Base-by-base conservation (phyloP, 768 basidiomycete species). In the Phanerochaete sordida region DNA sequence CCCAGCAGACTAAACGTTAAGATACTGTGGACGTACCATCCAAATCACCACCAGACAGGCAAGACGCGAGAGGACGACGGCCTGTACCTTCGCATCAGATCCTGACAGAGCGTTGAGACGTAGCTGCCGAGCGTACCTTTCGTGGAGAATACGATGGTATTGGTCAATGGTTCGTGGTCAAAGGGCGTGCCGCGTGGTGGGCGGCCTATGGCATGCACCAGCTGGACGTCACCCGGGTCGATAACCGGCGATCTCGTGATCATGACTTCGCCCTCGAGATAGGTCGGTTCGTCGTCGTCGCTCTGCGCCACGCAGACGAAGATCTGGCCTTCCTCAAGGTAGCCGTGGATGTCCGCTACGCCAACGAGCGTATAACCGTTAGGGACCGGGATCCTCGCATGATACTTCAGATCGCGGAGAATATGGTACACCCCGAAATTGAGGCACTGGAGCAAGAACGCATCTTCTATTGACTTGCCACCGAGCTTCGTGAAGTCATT, bases 21-120 rank as follows among this genome's bases (percentile, higher is more conserved):
- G 48, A 53, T 6, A 33, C 11, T 9, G 23, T 9, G 44, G 46
- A n/a, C 28, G 44, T 86, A 24, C 87, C 88, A 66, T 90, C 88
- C 13, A 88, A 73, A 66, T 90, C 89, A 0, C 87, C 88, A 2
- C 88, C 88, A 2, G 87, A 87, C 0, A 88, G 75, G 59, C 76
- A 84, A 4, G 85, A 84, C 0, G 86, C 81, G 23, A 89, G 64
- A 0, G 88, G 85, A n/a, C 87, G 79, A 19, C 68, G 56, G 9
- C 87, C 88, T 88, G 21, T 3, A 28, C 16, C 8, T 26, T 21
- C 24, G 43, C 28, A 46, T 3, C 62, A 7, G 46, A n/a, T 35
- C 19, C 16, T 27, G 48, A 31, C 58, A 54, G 49, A 35, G n/a
- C 31, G 43, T 44, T 24, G 45, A 8, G 39, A 13, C 37, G 46